These are phyloP conservation scores for Pneumocystis canis DNA, from an alignment of 1,139 yeast species.

Conservation along the genomic window DNA sequence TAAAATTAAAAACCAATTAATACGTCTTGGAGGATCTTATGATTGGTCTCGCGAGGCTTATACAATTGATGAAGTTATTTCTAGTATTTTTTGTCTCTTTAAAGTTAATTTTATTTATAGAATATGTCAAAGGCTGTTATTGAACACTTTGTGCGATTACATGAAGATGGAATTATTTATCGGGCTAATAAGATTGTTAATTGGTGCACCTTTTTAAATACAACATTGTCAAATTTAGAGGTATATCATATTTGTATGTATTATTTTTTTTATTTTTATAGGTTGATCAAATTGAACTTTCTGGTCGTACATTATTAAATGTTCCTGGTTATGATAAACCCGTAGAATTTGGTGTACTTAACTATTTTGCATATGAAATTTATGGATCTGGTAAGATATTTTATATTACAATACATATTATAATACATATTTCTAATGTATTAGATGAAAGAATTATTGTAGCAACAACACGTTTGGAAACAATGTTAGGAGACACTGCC, in stretches of 20 bases:
- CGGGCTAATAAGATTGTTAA: conserved; percentile 87
- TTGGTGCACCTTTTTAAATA: conserved; percentile 90
- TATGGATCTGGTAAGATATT: conserved; percentile 46
- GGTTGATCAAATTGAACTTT: conserved; percentile 77
- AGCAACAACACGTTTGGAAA: conserved; percentile 98
- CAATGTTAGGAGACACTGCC: conserved; percentile 93
- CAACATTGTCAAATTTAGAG: conserved; percentile 90
- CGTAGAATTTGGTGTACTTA: conserved; percentile 89
- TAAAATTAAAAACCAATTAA: conserved; percentile 62
- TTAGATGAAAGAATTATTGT: conserved; percentile 58
- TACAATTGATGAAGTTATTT: conserved; percentile 54
- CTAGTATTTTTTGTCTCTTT: background rate
- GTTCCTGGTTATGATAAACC: conserved; percentile 79
- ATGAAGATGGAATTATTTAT: conserved; percentile 90
- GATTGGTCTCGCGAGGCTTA: conserved; percentile 93
- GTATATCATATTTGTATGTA: background rate
- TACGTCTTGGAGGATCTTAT: conserved; percentile 85
- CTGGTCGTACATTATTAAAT: conserved; percentile 63
- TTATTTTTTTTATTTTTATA: background rate
- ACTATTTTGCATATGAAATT: conserved; percentile 83
- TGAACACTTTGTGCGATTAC: conserved; percentile 82
- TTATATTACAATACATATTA: background rate
- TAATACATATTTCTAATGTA: background rate
- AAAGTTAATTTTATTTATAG: background rate
- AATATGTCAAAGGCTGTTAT: conserved; percentile 63